Percentiles rank a stretch among this genome's conserved stretches.
These are phyloP conservation scores for Fusarium sp. DNA, from an alignment of 2,329 filamentous ascomycete genomes.

Conservation along the genomic window DNA sequence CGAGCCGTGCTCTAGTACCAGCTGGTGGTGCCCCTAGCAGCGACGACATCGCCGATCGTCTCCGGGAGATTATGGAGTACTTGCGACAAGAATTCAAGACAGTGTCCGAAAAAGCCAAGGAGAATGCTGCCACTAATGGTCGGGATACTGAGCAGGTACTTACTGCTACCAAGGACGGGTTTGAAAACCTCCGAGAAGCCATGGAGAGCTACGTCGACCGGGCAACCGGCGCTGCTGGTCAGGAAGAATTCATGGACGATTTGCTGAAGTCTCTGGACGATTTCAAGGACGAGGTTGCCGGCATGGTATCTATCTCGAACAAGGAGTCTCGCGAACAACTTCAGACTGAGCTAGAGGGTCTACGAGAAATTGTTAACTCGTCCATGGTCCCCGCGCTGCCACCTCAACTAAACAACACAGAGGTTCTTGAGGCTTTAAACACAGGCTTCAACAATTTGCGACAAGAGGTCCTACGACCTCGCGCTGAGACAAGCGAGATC, in stretches of 20 bases:
- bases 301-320: conserved; percentile 61
- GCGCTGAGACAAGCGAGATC: conserved; percentile 82
- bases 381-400: conserved; percentile 68
- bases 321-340: conserved; percentile 69
- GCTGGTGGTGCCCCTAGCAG: conserved; percentile 50
- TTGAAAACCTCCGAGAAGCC: conserved; percentile 80
- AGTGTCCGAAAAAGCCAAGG: conserved; percentile 72
- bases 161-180: conserved; percentile 85
- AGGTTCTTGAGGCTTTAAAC: conserved; percentile 75
- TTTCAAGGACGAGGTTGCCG: conserved; percentile 72
- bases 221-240: conserved; percentile 71
- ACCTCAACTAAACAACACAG: conserved; percentile 59
- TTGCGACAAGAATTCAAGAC: conserved; percentile 68
- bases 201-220: conserved; percentile 85
- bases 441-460: conserved; percentile 79
- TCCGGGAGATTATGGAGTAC: conserved; percentile 71
- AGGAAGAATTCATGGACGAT: conserved; percentile 80
- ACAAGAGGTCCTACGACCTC: conserved; percentile 74
- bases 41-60: conserved; percentile 62
- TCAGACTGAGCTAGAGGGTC: conserved; percentile 81
- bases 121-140: conserved; percentile 81
- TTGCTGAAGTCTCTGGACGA: conserved; percentile 71
- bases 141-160: conserved; percentile 88
- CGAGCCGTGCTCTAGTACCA: conserved; percentile 53
- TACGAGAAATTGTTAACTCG: conserved; percentile 79